Evolutionary conservation across 306 rosid genomes (phyloP), one percentile per base, ranked within the genome.

Genomic region (Fagus sylvatica): DNA sequence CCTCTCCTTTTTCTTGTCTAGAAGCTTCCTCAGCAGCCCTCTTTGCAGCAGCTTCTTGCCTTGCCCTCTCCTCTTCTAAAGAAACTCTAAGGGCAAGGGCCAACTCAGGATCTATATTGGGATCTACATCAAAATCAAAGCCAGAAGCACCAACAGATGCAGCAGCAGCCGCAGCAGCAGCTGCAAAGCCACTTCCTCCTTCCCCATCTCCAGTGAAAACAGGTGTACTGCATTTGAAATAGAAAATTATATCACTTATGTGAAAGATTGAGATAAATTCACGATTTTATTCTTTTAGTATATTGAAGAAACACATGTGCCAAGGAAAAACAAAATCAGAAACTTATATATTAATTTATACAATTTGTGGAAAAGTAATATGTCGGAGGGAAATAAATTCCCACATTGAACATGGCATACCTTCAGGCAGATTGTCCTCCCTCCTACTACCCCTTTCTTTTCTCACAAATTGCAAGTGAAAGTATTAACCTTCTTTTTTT

Each of bases 1-100:
- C 85, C 78, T 76, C 88, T 78, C 77, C 83, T 46, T 71, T 79
- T 30, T 70, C 86, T 79, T 67, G 84, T 61, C 39, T 72, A 61
- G 72, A 53, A 74, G 83, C 73, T 74, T 84, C 85, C 11, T 82
- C 86, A 65, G 81, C 71, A 73, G 81, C 83, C 74, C 75, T 75
- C 68, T 81, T 78, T 19, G 86, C 88, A 66, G 85, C 84, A 66
- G 76, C 78, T 76, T 85, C 88, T 65, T 78, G 84, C 74, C 88
- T 85, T 5, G 86, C 88, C 51, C 88, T 70, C 73, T 85, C 88
- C 84, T 81, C 86, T 75, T 81, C 86, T 83, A 85, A 75, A 37
- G 84, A 85, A 66, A 85, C 88, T 85, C 86, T 75, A 19, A 85
- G 88, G 49, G 88, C 86, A 56, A 85, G 86, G 72, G 86, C 88